Evolutionary conservation across 2,329 filamentous ascomycete species (phyloP).

Genomic region (Nannizzia gypsea): DNA sequence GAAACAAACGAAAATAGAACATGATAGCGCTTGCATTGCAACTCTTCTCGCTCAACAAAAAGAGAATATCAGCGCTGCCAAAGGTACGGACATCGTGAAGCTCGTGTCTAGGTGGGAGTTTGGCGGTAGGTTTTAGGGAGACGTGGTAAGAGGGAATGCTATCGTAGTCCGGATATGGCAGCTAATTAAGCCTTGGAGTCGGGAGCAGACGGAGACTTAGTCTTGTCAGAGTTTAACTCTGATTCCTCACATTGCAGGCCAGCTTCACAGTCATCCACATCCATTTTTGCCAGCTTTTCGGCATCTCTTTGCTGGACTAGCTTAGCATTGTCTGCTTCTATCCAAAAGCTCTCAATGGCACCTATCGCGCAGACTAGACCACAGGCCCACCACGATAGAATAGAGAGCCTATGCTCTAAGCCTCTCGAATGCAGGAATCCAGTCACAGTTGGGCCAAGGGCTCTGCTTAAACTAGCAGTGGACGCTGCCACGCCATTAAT

Average conservation of each 20-base stretch:
- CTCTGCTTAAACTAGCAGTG: constrained; percentile 76
- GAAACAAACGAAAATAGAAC: neutral
- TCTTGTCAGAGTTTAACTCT: neutral
- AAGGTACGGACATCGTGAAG: neutral
- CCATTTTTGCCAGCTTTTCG: constrained; percentile 8
- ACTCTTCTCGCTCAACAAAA: neutral
- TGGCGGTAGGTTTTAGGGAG: too few species aligned
- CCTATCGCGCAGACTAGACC: constrained; percentile 64
- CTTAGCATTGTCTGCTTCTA: constrained; percentile 49
- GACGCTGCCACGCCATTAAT: constrained; percentile 90
- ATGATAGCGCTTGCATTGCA: neutral
- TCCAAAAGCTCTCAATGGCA: constrained; percentile 60
- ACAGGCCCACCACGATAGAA: constrained; percentile 87
- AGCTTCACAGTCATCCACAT: constrained; percentile 21
- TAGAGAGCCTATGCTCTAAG: constrained; percentile 67
- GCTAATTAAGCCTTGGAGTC: neutral
- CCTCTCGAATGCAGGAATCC: constrained; percentile 75
- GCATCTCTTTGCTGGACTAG: constrained; percentile 3
- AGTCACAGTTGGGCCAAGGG: constrained; percentile 78
- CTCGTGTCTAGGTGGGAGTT: neutral
- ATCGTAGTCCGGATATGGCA: neutral
- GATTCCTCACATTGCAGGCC: constrained; percentile 14
- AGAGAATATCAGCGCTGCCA: neutral
- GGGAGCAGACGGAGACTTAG: neutral
- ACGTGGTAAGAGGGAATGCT: neutral